Conservation (phyloP, 2,329 filamentous ascomycete genomes). For the Exophiala sp. region DNA sequence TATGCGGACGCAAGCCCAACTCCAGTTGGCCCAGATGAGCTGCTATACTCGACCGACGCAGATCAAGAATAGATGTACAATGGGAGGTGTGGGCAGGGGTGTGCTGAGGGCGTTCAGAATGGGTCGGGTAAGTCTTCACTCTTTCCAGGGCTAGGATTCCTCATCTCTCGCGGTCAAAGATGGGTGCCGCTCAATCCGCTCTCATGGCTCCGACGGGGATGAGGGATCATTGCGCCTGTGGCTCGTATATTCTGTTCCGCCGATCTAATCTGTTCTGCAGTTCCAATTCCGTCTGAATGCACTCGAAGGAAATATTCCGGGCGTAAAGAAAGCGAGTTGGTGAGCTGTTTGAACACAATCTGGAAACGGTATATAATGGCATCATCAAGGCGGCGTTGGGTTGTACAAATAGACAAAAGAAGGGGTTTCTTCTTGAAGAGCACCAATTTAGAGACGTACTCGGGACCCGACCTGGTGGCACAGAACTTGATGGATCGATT, state of each 20-base stretch:
- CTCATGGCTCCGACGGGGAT: neutral
- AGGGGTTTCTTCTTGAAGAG: neutral
- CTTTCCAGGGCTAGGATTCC: too few species aligned
- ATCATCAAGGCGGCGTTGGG: conserved; percentile 7
- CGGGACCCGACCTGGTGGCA: neutral
- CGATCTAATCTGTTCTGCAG: conserved; percentile 44
- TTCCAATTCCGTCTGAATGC: conserved; percentile 91
- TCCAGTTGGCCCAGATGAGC: conserved; percentile 92
- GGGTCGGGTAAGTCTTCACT: conserved; percentile 62
- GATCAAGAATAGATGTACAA: conserved; percentile 87
- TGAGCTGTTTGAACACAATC: conserved; percentile 42
- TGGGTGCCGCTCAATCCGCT: too few species aligned
- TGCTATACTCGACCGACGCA: conserved; percentile 89
- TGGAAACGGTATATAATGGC: neutral
- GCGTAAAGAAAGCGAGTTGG: conserved; percentile 96
- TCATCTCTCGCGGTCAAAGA: too few species aligned
- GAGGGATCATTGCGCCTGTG: neutral
- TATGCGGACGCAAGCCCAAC: conserved; percentile 82
- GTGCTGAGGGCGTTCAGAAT: conserved; percentile 91
- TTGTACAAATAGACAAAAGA: conserved; percentile 2
- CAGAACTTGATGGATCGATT: neutral
- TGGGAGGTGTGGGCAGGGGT: conserved; percentile 84
- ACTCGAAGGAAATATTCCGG: conserved; percentile 74
- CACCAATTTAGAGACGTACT: neutral
- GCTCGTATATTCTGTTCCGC: neutral